Evolutionary conservation across 495 filamentous ascomycete species (phyloP).

Genomic region (Lindgomyces ingoldianus): DNA sequence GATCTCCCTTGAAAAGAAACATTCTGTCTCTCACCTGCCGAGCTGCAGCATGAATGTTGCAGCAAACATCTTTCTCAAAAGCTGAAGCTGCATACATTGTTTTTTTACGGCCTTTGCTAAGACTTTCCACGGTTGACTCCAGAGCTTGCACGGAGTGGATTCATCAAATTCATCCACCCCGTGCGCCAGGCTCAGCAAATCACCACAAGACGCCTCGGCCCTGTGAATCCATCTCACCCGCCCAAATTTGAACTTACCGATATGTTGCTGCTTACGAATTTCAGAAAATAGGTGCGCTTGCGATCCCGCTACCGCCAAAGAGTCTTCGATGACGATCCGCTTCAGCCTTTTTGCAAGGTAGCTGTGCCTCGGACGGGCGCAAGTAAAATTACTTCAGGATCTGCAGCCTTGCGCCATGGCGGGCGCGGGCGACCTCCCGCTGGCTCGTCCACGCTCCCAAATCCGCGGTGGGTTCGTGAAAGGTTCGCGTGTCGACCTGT

Average conservation of each 20-base stretch:
- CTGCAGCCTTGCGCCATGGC: conserved; percentile 29
- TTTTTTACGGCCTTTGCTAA: neutral
- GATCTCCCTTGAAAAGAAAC: too few species aligned
- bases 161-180: neutral
- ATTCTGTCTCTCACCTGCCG: too few species aligned
- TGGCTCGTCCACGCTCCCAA: conserved; percentile 4
- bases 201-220: too few species aligned
- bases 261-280: too few species aligned
- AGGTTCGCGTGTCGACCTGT: conserved; percentile 28
- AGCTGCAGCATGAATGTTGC: neutral
- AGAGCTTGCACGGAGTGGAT: too few species aligned
- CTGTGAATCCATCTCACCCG: too few species aligned
- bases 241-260: too few species aligned
- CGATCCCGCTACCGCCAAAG: neutral
- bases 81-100: neutral
- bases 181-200: neutral
- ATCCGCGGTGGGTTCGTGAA: conserved; percentile 19
- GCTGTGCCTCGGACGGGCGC: neutral
- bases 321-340: neutral
- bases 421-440: neutral
- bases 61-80: neutral
- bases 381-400: conserved; percentile 23
- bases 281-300: too few species aligned
- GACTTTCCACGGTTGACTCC: neutral
- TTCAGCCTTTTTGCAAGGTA: neutral